Evolutionary conservation across 495 filamentous ascomycete genomes (phyloP).

Genomic region (Oidiodendron maius): DNA sequence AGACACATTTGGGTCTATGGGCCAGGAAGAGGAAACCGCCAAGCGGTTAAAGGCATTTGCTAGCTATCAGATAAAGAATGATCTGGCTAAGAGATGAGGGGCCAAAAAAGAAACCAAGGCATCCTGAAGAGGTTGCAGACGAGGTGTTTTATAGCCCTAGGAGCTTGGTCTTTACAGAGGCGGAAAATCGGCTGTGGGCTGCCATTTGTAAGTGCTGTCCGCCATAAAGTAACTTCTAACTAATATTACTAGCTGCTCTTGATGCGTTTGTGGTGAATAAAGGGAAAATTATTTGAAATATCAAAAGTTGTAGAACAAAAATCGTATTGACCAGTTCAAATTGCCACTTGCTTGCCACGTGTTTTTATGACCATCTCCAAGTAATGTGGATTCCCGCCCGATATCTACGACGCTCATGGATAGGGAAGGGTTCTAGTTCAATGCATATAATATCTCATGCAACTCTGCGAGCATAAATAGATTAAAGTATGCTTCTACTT

Average conservation of each 20-base stretch:
- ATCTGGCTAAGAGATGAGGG: constrained; percentile 75
- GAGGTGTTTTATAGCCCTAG: constrained; percentile 83
- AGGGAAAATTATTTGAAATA: constrained; percentile 56
- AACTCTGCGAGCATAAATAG: no score
- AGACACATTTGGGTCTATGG: constrained; percentile 97
- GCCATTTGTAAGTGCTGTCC: constrained; percentile 54
- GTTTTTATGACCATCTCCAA: no score
- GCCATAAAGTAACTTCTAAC: background rate
- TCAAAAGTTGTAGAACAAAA: no score
- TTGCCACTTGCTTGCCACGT: no score
- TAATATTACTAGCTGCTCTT: constrained; percentile 51
- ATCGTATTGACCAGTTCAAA: no score
- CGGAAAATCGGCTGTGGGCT: constrained; percentile 89
- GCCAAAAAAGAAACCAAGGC: constrained; percentile 80
- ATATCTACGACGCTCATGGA: no score
- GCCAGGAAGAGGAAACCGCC: constrained; percentile 78
- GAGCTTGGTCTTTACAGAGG: constrained; percentile 86
- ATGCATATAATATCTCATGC: no score
- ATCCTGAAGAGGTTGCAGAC: constrained; percentile 88
- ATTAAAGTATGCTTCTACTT: no score
- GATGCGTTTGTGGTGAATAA: constrained; percentile 90
- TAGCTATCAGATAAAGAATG: constrained; percentile 83
- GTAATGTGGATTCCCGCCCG: no score
- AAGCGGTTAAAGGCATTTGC: constrained; percentile 74
- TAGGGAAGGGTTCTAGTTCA: no score